These are phyloP conservation scores for Suillus tomentosus DNA, from an alignment of 768 basidiomycete species.

Conservation along the genomic window DNA sequence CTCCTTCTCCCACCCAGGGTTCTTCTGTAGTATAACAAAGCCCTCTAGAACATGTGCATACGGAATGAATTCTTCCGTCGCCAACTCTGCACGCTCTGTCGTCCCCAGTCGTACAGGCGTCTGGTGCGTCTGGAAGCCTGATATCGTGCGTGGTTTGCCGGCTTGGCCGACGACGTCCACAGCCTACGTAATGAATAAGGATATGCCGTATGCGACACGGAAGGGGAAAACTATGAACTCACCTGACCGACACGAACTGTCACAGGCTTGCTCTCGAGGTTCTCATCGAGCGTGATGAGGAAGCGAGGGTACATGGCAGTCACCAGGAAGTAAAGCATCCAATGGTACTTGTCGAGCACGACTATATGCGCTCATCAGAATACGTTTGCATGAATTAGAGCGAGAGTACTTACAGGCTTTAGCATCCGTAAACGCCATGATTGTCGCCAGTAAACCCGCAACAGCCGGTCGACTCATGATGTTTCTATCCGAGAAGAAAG, in stretches of 20 bases:
- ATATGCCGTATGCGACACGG: neutral
- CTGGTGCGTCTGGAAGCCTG: conserved; percentile 97
- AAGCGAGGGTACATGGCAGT: conserved; percentile 98
- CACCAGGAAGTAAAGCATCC: conserved; percentile 97
- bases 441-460: conserved; percentile 83
- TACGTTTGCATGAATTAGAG: neutral
- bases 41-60: conserved; percentile 91
- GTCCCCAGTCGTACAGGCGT: conserved; percentile 95
- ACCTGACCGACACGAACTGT: conserved; percentile 95
- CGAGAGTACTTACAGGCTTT: conserved; percentile 74
- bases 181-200: conserved; percentile 51
- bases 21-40: conserved; percentile 89
- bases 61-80: conserved; percentile 95
- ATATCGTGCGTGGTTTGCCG: conserved; percentile 94
- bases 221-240: conserved; percentile 22
- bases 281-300: conserved; percentile 95
- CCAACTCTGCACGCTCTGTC: conserved; percentile 92
- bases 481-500: conserved; percentile 91
- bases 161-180: conserved; percentile 98
- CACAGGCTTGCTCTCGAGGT: conserved; percentile 81
- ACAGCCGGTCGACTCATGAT: conserved; percentile 89
- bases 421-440: conserved; percentile 92
- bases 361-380: conserved; percentile 49
- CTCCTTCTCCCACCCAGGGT: conserved; percentile 86
- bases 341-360: conserved; percentile 92